Base-by-base conservation (phyloP, 805 yeast genomes). In the Wickerhamiella shivajii region DNA sequence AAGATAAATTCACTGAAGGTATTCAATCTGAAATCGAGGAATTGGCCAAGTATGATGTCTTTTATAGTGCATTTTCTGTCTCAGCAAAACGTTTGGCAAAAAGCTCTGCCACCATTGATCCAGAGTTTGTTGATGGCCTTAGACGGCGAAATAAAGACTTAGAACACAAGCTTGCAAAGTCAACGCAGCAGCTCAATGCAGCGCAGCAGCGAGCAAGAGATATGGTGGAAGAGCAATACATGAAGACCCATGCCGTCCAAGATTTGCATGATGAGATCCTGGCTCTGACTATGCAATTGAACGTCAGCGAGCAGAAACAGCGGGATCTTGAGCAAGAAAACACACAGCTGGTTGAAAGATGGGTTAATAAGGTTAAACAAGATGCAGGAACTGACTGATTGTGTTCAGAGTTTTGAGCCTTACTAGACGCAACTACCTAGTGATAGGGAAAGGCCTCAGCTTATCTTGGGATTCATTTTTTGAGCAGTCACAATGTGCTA, bases 201-300 rank as follows among this genome's bases (percentile, higher is more conserved):
- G 43, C 44, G 2, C 47, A 47, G 33, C 37, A 39, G 25, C 38
- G 41, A 5, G 36, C 37, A 1, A 29, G 50, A 5, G 40, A 41
- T 14, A 31, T 41, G 34, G 33, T 41, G 8, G 51, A 47, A 28
- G 50, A 46, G 31, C 44, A 46, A 33, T 43, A 44, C 34, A 19
- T 63, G 18, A 74, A 72, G 51, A 64, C 71, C 33, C 65, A 65
- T 42, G 64, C 74, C 4, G 63, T 73, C 13, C 78, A 71, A 39
- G 56, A 64, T 20, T 51, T 75, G 27, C 75, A 74, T 39, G 85
- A 80, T 46, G 90, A 79, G 45, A 57, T 74, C 18, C 58, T 79
- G 13, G 64, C 74, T 1, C 46, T 63, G 39, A 67, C 70, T 33
- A 71, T 80, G 25, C 84, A 76, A 46, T 57, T 60, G 22, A 69